phyloP scores from a whole-genome alignment of 176 grass and related monocot species.

The Areca catechu region DNA sequence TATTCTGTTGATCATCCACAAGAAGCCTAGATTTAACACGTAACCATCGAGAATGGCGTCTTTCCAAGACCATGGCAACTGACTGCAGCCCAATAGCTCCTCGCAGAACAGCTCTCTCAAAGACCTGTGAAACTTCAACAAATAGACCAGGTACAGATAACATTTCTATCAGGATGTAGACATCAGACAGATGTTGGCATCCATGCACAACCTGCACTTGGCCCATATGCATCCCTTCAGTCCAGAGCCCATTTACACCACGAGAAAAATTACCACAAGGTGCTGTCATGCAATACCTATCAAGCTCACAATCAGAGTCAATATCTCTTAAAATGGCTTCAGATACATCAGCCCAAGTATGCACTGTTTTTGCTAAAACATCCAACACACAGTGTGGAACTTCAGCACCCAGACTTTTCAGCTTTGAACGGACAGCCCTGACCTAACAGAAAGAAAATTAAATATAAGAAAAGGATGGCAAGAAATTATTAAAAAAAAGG shows the following conservation, averaged over 20 bases:
- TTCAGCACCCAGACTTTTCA: conserved; percentile 68
- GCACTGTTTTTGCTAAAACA: conserved; percentile 64
- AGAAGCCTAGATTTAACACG: conserved; percentile 37
- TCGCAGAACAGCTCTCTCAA: conserved; percentile 59
- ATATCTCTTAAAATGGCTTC: conserved; percentile 75
- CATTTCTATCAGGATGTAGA: conserved; percentile 83
- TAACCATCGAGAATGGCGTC: conserved; percentile 54
- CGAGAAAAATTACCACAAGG: conserved; percentile 29
- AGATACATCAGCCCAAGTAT: conserved; percentile 62
- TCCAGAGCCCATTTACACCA: conserved; percentile 34
- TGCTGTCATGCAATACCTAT: conserved; percentile 26
- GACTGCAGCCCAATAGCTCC: conserved; percentile 54
- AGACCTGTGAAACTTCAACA: conserved; percentile 62
- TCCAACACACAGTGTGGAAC: conserved; percentile 74
- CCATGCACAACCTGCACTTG: conserved; percentile 55
- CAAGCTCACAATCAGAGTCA: conserved; percentile 63
- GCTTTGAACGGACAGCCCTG: conserved; percentile 52
- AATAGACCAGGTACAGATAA: conserved; percentile 58
- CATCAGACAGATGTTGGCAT: conserved; percentile 60
- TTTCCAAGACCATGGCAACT: conserved; percentile 84
- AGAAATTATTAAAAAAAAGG: conserved; percentile 1
- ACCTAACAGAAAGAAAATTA: conserved; percentile 25
- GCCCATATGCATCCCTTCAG: conserved; percentile 61
- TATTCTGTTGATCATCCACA: conserved; percentile 53
- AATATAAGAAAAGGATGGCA: too few species aligned